These are phyloP conservation scores for Cicer chorassanicum DNA, from an alignment of 306 rosid genomes.

Conservation along the genomic window DNA sequence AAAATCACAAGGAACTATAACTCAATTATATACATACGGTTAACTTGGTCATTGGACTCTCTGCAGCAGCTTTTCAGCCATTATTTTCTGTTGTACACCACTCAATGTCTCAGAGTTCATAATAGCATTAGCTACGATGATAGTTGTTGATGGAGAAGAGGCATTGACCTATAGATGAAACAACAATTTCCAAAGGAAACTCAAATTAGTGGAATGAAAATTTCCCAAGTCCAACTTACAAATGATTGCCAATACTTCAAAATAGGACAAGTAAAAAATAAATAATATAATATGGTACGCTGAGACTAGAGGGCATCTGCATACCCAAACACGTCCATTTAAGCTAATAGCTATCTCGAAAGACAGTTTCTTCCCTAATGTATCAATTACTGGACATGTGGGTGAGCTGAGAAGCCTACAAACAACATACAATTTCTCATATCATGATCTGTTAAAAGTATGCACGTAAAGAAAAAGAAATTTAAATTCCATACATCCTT, in stretches of 20 bases:
- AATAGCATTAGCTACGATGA: conserved; percentile 72
- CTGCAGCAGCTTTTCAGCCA: conserved; percentile 84
- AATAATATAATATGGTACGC: not conserved
- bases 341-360: conserved; percentile 85
- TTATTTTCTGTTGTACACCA: conserved; percentile 81
- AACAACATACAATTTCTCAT: conserved; percentile 16
- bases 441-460: conserved; percentile 31
- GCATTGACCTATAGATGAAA: conserved; percentile 68
- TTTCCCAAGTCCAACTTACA: conserved; percentile 9
- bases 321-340: conserved; percentile 96
- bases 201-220: conserved; percentile 34
- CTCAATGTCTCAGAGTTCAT: conserved; percentile 73
- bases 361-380: conserved; percentile 81
- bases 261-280: conserved; percentile 1
- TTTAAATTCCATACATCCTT: conserved; percentile 63
- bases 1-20: conserved; percentile 15
- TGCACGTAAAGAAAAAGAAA: conserved; percentile 7
- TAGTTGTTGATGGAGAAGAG: conserved; percentile 63
- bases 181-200: not conserved
- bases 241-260: conserved; percentile 25
- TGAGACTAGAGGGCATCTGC: conserved; percentile 19
- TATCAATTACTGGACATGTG: conserved; percentile 78
- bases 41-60: conserved; percentile 58
- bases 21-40: conserved; percentile 31
- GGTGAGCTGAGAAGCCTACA: conserved; percentile 81